Evolutionary conservation across 2,329 filamentous ascomycete species (phyloP).

Genomic region (Alternaria hordeiaustralica): DNA sequence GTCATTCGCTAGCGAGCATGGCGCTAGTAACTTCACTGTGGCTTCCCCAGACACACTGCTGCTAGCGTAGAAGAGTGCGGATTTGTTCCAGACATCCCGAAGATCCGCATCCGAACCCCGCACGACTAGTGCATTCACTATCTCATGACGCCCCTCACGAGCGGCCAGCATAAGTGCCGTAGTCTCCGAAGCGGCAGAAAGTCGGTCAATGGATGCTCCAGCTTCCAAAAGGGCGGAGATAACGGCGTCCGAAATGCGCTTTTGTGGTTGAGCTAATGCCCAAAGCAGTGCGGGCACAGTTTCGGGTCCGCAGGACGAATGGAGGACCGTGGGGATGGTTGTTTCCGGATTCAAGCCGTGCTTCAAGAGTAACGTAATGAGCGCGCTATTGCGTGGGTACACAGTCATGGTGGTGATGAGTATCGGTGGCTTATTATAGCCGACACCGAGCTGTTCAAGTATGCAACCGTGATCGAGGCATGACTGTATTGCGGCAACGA

Average conservation of each 20-base stretch:
- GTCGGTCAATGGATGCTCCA: constrained; percentile 65
- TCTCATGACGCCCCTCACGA: constrained; percentile 61
- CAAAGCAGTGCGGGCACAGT: constrained; percentile 65
- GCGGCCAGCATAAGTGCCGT: constrained; percentile 68
- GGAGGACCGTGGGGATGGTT: constrained; percentile 53
- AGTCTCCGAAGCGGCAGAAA: constrained; percentile 59
- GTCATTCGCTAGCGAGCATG: constrained; percentile 66
- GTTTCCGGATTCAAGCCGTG: constrained; percentile 49
- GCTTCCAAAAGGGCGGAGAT: constrained; percentile 64
- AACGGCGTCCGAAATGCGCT: constrained; percentile 65
- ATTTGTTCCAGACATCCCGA: constrained; percentile 63
- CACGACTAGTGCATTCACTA: constrained; percentile 64
- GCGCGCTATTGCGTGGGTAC: constrained; percentile 31
- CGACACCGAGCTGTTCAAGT: constrained; percentile 28
- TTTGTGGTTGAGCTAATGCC: constrained; percentile 68
- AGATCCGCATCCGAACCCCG: constrained; percentile 67
- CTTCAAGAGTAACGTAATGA: constrained; percentile 28
- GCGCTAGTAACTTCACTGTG: constrained; percentile 56
- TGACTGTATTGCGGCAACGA: constrained; percentile 55
- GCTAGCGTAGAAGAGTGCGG: constrained; percentile 67
- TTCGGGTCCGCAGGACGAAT: constrained; percentile 60
- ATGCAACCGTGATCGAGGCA: constrained; percentile 60
- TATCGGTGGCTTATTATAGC: constrained; percentile 20
- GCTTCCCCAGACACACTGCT: constrained; percentile 49
- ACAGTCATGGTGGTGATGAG: constrained; percentile 35